Evolutionary conservation across 345 rosid species (phyloP).

Genomic region (Ceriops tagal): DNA sequence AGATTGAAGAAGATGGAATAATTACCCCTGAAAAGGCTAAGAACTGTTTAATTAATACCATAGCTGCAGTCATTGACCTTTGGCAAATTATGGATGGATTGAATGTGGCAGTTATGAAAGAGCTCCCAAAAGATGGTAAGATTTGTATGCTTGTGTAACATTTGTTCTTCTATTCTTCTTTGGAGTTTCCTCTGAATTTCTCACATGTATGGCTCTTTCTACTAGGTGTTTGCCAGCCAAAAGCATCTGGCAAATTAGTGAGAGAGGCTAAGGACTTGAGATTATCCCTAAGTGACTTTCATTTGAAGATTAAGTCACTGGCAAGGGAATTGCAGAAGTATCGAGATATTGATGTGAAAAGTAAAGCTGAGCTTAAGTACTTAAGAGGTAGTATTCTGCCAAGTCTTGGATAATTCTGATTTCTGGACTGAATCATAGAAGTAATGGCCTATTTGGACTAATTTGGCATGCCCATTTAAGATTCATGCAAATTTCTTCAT

Average conservation of each 20-base stretch:
- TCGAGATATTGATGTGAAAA: constrained; percentile 61
- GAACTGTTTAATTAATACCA: constrained; percentile 48
- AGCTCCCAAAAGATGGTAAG: constrained; percentile 50
- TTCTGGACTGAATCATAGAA: background rate
- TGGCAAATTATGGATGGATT: constrained; percentile 61
- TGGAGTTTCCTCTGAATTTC: constrained; percentile 22
- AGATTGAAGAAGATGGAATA: constrained; percentile 42
- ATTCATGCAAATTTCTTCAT: background rate
- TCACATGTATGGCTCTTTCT: constrained; percentile 25
- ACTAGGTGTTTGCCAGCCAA: constrained; percentile 51
- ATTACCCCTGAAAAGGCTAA: constrained; percentile 37
- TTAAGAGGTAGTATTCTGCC: constrained; percentile 53
- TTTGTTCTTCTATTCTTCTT: constrained; percentile 1
- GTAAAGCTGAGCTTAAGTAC: constrained; percentile 58
- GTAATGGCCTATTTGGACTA: background rate
- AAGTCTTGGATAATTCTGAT: background rate
- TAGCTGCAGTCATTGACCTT: constrained; percentile 49
- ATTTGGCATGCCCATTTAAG: background rate
- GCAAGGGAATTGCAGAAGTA: constrained; percentile 54
- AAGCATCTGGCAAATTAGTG: constrained; percentile 43
- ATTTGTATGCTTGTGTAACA: constrained; percentile 2
- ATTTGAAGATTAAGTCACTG: constrained; percentile 61
- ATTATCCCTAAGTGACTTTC: constrained; percentile 55
- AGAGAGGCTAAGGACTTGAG: constrained; percentile 64
- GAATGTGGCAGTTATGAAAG: constrained; percentile 44